These are phyloP conservation scores for Linnemannia exigua DNA, from an alignment of 192 early-diverging fungal genomes.

Conservation along the genomic window DNA sequence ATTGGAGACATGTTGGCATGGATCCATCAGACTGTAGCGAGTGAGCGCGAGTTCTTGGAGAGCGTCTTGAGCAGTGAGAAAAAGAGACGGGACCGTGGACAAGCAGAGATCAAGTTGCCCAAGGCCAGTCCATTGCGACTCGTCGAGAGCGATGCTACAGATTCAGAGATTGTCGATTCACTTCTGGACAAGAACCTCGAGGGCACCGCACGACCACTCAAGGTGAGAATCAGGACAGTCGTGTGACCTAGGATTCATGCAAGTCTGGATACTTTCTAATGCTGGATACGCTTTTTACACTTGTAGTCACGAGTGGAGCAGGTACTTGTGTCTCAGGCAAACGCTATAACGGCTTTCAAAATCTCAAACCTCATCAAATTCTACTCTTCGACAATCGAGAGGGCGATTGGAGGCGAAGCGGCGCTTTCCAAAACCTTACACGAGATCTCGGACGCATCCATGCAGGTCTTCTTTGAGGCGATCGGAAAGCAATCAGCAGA, in stretches of 20 bases:
- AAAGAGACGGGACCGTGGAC: constrained; percentile 36
- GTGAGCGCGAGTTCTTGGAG: constrained; percentile 92
- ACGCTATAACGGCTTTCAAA: constrained; percentile 75
- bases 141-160: constrained; percentile 48
- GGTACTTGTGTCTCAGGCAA: constrained; percentile 76
- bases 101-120: constrained; percentile 43
- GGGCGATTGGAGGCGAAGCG: constrained; percentile 68
- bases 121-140: constrained; percentile 38
- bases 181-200: constrained; percentile 80
- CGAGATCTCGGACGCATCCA: constrained; percentile 60
- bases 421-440: constrained; percentile 67
- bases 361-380: constrained; percentile 83
- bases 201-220: constrained; percentile 81
- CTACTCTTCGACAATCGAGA: constrained; percentile 76
- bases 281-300: background rate
- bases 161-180: constrained; percentile 60
- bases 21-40: constrained; percentile 93
- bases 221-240: constrained; percentile 55
- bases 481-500: constrained; percentile 47
- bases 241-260: background rate
- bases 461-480: constrained; percentile 43
- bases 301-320: constrained; percentile 80
- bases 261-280: background rate
- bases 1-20: constrained; percentile 98
- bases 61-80: constrained; percentile 69